phyloP scores from a whole-genome alignment of 768 basidiomycete genomes.

The Pilatotrama ljubarskyi region DNA sequence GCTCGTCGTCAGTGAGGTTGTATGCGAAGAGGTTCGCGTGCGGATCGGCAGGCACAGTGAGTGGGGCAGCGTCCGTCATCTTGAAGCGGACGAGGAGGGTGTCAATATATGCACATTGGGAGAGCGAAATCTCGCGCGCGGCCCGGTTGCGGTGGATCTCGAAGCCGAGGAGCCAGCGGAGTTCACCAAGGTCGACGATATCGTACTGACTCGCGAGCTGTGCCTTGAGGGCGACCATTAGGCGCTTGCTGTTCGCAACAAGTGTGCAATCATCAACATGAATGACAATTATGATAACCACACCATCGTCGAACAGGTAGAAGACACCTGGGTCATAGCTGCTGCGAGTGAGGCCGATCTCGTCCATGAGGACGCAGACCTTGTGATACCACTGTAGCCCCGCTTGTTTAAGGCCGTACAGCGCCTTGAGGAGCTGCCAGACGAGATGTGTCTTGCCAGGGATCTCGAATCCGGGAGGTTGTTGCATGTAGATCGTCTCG shows the following conservation, averaged over 20 bases:
- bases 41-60: conserved; percentile 5
- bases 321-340: conserved; percentile 18
- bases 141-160: conserved; percentile 17
- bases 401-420: conserved; percentile 34
- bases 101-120: conserved; percentile 18
- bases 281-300: conserved; percentile 7
- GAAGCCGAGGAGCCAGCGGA: conserved; percentile 22
- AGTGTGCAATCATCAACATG: conserved; percentile 24
- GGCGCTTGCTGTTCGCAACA: not conserved
- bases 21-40: conserved; percentile 5
- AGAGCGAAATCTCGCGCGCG: conserved; percentile 11
- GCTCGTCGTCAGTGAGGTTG: not conserved
- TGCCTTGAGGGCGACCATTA: not conserved
- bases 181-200: conserved; percentile 21
- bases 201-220: not conserved
- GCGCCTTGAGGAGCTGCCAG: conserved; percentile 11
- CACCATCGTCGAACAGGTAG: not conserved
- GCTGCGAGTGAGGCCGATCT: conserved; percentile 11
- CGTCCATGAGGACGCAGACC: conserved; percentile 1
- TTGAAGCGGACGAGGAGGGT: conserved; percentile 14
- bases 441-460: conserved; percentile 16
- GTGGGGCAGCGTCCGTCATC: not conserved
- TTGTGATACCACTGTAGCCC: conserved; percentile 25
- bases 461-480: not conserved
- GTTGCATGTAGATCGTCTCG: conserved; percentile 17